Evolutionary conservation across 1,284 basidiomycete species (phyloP).

Genomic region (Wolfiporia cocos): DNA sequence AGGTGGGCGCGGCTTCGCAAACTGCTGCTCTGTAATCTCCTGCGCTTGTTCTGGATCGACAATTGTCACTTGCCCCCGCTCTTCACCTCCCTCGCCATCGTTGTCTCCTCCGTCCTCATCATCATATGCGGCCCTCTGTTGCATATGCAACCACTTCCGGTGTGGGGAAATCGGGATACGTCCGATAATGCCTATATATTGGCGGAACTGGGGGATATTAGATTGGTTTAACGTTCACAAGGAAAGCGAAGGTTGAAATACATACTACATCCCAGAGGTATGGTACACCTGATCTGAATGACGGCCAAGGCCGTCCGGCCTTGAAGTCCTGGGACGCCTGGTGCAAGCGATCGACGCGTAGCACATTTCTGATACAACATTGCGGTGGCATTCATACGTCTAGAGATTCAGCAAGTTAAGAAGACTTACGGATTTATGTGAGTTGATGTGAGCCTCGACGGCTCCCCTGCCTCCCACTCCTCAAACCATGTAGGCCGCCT

Average conservation of each 20-base stretch:
- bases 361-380: slow-evolving; percentile 29
- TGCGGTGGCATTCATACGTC: too few relatives aligned
- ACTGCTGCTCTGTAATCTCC: slow-evolving; percentile 14
- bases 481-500: slow-evolving; percentile 51
- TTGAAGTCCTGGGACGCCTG: slow-evolving; percentile 54
- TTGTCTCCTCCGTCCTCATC: slow-evolving; percentile 30
- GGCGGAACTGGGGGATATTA: slow-evolving; percentile 34
- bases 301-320: slow-evolving; percentile 46
- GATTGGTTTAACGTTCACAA: background rate
- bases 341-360: slow-evolving; percentile 46
- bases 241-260: background rate
- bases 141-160: slow-evolving; percentile 9
- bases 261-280: slow-evolving; percentile 59
- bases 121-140: slow-evolving; percentile 18
- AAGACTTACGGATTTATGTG: slow-evolving; percentile 39
- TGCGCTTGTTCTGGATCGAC: too few relatives aligned
- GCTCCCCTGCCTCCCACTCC: slow-evolving; percentile 55
- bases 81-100: slow-evolving; percentile 10
- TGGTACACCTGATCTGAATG: slow-evolving; percentile 32
- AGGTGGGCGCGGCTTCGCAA: slow-evolving; percentile 5
- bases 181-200: slow-evolving; percentile 45
- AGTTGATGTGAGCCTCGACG: slow-evolving; percentile 23
- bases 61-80: slow-evolving; percentile 1
- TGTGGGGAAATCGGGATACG: slow-evolving; percentile 24
- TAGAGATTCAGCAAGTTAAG: background rate